Percentiles rank a stretch among this genome's conserved stretches.
Evolutionary conservation across 2,329 filamentous ascomycete genomes (phyloP).

Genomic region (Colletotrichum acutatum): DNA sequence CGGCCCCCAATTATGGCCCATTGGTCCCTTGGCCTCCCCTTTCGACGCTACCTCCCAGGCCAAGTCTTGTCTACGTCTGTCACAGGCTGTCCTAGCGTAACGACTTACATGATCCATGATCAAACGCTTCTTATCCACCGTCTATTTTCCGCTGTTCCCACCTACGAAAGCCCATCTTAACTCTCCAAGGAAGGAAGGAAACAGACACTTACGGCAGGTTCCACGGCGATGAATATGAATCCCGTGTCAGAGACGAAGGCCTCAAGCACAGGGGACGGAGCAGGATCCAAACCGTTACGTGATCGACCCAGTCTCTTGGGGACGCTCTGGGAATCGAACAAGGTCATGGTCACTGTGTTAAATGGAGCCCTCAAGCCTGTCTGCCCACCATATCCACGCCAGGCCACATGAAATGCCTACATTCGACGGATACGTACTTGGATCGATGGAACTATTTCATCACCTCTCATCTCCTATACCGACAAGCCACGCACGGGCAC

Average conservation of each 20-base stretch:
- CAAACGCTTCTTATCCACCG: slow-evolving; percentile 16
- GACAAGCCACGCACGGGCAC: slow-evolving; percentile 7
- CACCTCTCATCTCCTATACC: slow-evolving; percentile 22
- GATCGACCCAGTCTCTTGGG: slow-evolving; percentile 34
- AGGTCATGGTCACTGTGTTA: slow-evolving; percentile 15
- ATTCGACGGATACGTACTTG: slow-evolving; percentile 17
- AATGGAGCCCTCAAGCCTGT: slow-evolving; percentile 16
- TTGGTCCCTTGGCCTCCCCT: slow-evolving; percentile 8
- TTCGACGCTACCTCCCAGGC: slow-evolving; percentile 12
- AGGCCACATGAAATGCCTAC: neutral
- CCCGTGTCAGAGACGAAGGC: slow-evolving; percentile 2
- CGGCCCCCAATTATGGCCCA: neutral
- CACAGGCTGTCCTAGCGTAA: slow-evolving; percentile 7
- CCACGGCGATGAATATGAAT: neutral
- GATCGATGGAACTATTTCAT: slow-evolving; percentile 17
- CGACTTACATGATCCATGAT: slow-evolving; percentile 24
- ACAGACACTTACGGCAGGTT: neutral
- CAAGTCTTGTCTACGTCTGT: slow-evolving; percentile 17
- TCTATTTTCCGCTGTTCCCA: slow-evolving; percentile 4
- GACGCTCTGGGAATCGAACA: slow-evolving; percentile 16
- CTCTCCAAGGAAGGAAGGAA: neutral
- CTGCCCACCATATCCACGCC: neutral
- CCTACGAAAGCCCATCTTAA: neutral
- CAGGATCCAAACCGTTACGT: slow-evolving; percentile 33
- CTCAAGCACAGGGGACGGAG: slow-evolving; percentile 31